Base-by-base conservation (phyloP, 768 basidiomycete genomes). In the Mycena leptocephala region DNA sequence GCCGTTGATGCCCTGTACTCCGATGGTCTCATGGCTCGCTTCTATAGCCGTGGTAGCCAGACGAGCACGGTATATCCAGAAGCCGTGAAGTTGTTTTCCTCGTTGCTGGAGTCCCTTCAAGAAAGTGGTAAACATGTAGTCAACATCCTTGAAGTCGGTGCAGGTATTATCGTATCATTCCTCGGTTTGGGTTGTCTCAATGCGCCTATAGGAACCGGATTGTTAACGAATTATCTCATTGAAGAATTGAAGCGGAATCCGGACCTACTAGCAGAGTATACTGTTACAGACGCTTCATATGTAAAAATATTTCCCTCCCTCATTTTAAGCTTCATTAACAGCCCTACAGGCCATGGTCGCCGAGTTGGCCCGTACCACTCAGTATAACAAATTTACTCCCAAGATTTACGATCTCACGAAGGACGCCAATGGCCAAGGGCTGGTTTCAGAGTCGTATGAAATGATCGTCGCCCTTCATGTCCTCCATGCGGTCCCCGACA, bases 241-340 rank as follows among this genome's bases (percentile, higher is more conserved):
- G 65, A 58, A 4, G 65, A 59, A 67, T 28, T 74, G 41, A 39
- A 46, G 8, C 62, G 20, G 18, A 32, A 61, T 7, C n/a, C 41
- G 7, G 41, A 59, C 37, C 55, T 74, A 2, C 14, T 67, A 9
- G 33, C 22, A 1, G 72, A 74, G 30, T 74, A 74, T 37, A 74
- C 72, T 2, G 56, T 74, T 3, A 74, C 72, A 2, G 72, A 74
- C n/a, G 26, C 35, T 2, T 74, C 72, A n/a, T 74, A 67, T 46
- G 37, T 28, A 16, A 13, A 48, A n/a, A 16, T 22, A 37, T 7
- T 18, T 41, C 18, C 8, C 4, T 39, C 39, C 30, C 41, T 20
- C 37, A 18, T 13, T 41, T 13, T 13, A 10, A 10, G 13, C 18
- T n/a, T 41, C 39, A 41, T 18, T 41, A 41, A 41, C 39, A n/a